Evolutionary conservation across 345 rosid genomes (phyloP).

Genomic region (Eucalyptus guilfoylei): DNA sequence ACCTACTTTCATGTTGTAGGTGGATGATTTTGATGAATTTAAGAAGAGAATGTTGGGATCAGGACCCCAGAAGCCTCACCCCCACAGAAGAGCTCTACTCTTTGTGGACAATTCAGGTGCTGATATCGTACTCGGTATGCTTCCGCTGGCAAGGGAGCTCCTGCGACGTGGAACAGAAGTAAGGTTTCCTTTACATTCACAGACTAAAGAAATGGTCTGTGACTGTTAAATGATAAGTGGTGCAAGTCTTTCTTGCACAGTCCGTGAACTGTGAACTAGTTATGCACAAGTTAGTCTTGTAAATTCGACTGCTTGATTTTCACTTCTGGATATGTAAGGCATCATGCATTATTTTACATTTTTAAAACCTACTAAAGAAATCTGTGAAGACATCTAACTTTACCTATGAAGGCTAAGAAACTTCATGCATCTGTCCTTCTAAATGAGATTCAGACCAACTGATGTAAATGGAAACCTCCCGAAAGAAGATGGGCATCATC

Average conservation of each 20-base stretch:
- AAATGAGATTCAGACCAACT: neutral
- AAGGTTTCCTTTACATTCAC: neutral
- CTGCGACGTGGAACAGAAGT: conserved; percentile 96
- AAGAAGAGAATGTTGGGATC: conserved; percentile 83
- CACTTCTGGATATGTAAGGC: neutral
- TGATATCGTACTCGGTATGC: conserved; percentile 91
- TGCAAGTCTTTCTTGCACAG: neutral
- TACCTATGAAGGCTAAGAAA: neutral
- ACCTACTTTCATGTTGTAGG: conserved; percentile 25
- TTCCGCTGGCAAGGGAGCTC: conserved; percentile 93
- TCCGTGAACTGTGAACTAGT: neutral
- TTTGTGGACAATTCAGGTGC: conserved; percentile 99
- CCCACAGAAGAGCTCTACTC: conserved; percentile 88
- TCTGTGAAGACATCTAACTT: neutral
- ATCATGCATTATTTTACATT: neutral
- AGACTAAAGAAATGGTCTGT: neutral
- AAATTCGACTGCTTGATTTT: neutral
- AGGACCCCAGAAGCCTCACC: conserved; percentile 44
- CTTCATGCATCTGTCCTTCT: neutral
- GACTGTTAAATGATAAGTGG: neutral
- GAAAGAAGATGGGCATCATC: neutral
- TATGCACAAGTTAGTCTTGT: neutral
- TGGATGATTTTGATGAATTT: conserved; percentile 89
- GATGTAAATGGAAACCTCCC: neutral
- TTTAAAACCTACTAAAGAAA: neutral